phyloP scores from a whole-genome alignment of 2,329 filamentous ascomycete species.

The Allantophomopsis cytisporea region DNA sequence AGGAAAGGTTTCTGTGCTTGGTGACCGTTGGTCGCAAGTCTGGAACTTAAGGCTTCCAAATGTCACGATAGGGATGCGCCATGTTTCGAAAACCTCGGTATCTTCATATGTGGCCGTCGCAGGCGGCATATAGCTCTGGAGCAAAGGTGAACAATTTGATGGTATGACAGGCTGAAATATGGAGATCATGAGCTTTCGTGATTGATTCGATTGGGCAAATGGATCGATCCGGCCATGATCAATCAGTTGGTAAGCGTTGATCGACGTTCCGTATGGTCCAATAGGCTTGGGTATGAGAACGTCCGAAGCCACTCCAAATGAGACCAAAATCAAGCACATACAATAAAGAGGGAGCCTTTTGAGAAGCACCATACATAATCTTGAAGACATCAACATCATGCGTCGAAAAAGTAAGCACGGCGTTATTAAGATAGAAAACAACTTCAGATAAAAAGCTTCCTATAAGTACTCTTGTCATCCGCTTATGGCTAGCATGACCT shows the following conservation, averaged over 20 bases:
- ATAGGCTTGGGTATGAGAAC: conserved; percentile 6
- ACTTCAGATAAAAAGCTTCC: too few species aligned
- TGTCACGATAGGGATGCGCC: conserved; percentile 14
- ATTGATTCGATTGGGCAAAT: conserved; percentile 1
- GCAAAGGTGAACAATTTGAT: too few species aligned
- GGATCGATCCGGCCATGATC: conserved; percentile 6
- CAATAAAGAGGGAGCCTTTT: too few species aligned
- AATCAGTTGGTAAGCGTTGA: conserved; percentile 6
- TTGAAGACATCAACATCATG: too few species aligned
- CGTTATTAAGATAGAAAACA: too few species aligned
- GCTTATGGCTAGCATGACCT: too few species aligned
- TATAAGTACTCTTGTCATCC: too few species aligned
- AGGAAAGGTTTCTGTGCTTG: conserved; percentile 7
- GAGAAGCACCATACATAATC: too few species aligned
- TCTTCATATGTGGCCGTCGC: conserved; percentile 14
- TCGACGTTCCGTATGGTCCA: conserved; percentile 7
- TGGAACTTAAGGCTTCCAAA: conserved; percentile 14
- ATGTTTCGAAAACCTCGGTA: conserved; percentile 5
- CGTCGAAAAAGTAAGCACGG: too few species aligned
- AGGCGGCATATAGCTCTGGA: conserved; percentile 19
- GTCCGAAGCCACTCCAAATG: too few species aligned
- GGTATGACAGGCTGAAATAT: conserved; percentile 8
- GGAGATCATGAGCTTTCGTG: conserved; percentile 6
- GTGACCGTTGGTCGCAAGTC: conserved; percentile 4
- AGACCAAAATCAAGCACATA: too few species aligned